These are phyloP conservation scores for Rhodotorula sp. DNA, from an alignment of 1,284 basidiomycete species.

Conservation along the genomic window DNA sequence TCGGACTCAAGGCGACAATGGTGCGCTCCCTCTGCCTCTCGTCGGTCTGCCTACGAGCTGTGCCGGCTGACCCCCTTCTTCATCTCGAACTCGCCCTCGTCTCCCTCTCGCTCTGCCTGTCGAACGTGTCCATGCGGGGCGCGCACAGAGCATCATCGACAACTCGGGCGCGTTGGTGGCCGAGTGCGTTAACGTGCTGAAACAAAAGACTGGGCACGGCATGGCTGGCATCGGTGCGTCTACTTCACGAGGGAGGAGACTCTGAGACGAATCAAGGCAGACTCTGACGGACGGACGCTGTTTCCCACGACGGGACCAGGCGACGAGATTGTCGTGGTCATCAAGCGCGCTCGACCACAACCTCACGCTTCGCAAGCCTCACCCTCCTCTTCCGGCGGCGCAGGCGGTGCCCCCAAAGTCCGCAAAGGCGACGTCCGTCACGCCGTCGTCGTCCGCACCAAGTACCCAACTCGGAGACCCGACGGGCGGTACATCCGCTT, in stretches of 20 bases:
- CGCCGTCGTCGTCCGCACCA: constrained; percentile 90
- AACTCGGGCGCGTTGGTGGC: constrained; percentile 96
- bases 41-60: neutral
- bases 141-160: constrained; percentile 78
- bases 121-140: too few species aligned
- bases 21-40: constrained; percentile 58
- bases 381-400: constrained; percentile 54
- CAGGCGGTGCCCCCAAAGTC: constrained; percentile 58
- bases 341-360: constrained; percentile 86
- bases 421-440: constrained; percentile 88
- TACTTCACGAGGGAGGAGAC: too few species aligned
- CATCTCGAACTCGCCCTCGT: constrained; percentile 3
- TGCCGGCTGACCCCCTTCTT: neutral
- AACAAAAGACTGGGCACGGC: constrained; percentile 80
- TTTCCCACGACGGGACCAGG: too few species aligned
- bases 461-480: constrained; percentile 75
- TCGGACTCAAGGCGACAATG: constrained; percentile 86
- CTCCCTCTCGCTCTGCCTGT: constrained; percentile 1
- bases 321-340: constrained; percentile 96
- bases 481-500: constrained; percentile 85
- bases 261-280: too few species aligned
- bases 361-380: constrained; percentile 52
- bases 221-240: constrained; percentile 61
- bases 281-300: too few species aligned
- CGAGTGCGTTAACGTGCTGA: constrained; percentile 95